These are phyloP conservation scores for Neofusicoccum sp. DNA, from an alignment of 2,329 filamentous ascomycete genomes.

Conservation along the genomic window DNA sequence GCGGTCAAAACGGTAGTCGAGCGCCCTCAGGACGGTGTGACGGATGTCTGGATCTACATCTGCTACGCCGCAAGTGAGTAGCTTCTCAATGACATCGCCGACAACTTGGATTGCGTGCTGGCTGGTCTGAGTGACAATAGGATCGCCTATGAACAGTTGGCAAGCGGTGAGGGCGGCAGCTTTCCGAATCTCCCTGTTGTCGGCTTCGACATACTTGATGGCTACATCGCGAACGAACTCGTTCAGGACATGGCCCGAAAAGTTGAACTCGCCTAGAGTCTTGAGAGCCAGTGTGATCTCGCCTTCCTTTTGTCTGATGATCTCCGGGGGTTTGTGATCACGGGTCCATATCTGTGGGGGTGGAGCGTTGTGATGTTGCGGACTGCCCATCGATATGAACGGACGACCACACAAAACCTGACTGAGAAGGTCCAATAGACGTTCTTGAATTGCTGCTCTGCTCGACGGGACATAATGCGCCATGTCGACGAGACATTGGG, in stretches of 20 bases:
- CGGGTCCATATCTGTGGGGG: conserved; percentile 82
- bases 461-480: conserved; percentile 97
- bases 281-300: conserved; percentile 93
- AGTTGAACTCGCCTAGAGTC: conserved; percentile 97
- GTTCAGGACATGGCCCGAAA: conserved; percentile 81
- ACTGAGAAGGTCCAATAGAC: conserved; percentile 91
- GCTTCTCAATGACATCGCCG: conserved; percentile 94
- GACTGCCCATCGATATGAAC: conserved; percentile 89
- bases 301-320: conserved; percentile 76
- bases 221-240: conserved; percentile 98
- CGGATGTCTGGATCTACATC: conserved; percentile 88
- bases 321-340: conserved; percentile 80
- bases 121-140: conserved; percentile 97
- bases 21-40: conserved; percentile 80
- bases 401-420: conserved; percentile 89
- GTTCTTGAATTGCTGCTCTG: conserved; percentile 89
- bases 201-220: conserved; percentile 96
- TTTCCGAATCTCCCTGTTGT: conserved; percentile 89
- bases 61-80: conserved; percentile 91
- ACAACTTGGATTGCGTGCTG: conserved; percentile 97
- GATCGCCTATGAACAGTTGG: conserved; percentile 94
- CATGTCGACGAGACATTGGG: conserved; percentile 96
- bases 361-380: conserved; percentile 74
- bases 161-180: conserved; percentile 96
- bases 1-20: conserved; percentile 92